Conservation (phyloP, 2,329 filamentous ascomycete genomes). For the Cryphonectria parasitica region DNA sequence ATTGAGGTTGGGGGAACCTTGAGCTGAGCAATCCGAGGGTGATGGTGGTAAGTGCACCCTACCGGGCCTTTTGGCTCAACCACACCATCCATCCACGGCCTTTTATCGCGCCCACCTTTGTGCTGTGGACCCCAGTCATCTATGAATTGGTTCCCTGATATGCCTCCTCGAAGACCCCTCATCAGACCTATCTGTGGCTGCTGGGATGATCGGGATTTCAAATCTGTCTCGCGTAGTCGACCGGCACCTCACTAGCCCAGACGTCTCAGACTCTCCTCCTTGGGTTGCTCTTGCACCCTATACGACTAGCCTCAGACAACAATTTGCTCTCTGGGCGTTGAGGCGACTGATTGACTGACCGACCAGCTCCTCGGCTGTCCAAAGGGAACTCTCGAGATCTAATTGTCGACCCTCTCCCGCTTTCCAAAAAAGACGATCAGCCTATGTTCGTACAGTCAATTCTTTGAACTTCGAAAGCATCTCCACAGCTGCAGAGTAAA, state of each 20-base stretch:
- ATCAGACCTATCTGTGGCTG: background rate
- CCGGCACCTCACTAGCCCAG: background rate
- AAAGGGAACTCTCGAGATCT: background rate
- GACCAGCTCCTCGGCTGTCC: background rate
- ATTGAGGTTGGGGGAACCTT: background rate
- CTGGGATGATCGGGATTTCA: constrained; percentile 4
- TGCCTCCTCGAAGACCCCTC: background rate
- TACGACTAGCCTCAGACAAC: background rate
- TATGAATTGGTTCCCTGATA: background rate
- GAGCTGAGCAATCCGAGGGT: background rate
- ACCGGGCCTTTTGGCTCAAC: background rate
- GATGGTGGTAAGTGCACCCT: background rate
- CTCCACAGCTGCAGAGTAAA: background rate
- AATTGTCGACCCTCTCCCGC: background rate
- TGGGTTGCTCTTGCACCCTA: background rate
- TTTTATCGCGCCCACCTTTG: background rate
- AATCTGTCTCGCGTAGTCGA: background rate
- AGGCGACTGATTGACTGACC: background rate
- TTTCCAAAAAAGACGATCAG: background rate
- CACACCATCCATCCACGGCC: background rate
- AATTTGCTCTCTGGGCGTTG: background rate
- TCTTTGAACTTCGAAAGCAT: background rate
- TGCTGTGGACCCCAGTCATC: background rate
- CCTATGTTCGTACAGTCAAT: background rate
- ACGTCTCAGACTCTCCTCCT: background rate